Base-by-base conservation (phyloP, 2,329 filamentous ascomycete species). In the Fusarium sp. region DNA sequence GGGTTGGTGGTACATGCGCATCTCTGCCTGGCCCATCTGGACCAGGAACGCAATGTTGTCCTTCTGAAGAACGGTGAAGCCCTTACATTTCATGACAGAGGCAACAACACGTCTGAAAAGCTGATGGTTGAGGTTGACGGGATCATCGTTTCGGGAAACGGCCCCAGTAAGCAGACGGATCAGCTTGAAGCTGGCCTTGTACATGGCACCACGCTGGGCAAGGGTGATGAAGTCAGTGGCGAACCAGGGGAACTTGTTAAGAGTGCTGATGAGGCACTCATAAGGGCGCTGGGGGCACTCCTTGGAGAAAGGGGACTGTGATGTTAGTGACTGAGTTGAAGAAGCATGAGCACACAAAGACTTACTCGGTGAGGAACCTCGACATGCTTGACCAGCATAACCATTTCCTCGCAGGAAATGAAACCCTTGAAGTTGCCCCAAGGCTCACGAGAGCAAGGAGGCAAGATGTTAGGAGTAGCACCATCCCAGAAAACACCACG, bases 181-280 rank as follows among this genome's bases (percentile, higher is more conserved):
- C 33, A 92, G 83, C 67, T 86, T 83, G 41, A 84, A 78, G 2
- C 88, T 87, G 0, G 88, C 83, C 13, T 86, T 82, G 76, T 87
- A 91, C 29, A 92, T 82, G 9, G 84, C 81, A 50, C 87, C 81
- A 1, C 91, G 88, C 80, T 92, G 87, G 65, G 84, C 82, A 56
- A 92, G 83, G 9, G 88, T 92, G 82, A 92, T 89, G 63, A 84
- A 75, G 4, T 88, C 81, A 1, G 90, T 85, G 79, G 86, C 85
- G 68, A 88, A 86, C 91, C 91, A 93, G 0, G 91, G 91, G 50
- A 91, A 86, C 83, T 92, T 90, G 69, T 86, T 87, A 41, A 91
- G 78, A 1, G 88, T 92, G 79, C 89, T 91, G 75, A 93, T 91
- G 76, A 93, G 84, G 78, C 87, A 91, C 82, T 93, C 91, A 65